These are phyloP conservation scores for Moelleriella libera DNA, from an alignment of 2,329 filamentous ascomycete genomes.

Conservation along the genomic window DNA sequence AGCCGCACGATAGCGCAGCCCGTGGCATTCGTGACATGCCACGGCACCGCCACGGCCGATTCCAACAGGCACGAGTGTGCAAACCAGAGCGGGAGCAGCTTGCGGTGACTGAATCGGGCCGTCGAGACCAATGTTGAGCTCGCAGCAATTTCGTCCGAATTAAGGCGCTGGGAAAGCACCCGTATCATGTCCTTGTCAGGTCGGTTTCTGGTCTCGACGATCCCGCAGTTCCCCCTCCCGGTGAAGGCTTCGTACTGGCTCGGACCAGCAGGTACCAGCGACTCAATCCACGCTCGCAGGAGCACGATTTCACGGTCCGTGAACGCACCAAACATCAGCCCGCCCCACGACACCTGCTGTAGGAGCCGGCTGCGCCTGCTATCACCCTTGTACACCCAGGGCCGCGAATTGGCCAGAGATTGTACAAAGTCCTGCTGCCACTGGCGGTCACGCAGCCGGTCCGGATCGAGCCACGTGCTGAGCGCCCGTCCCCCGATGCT, in stretches of 20 bases:
- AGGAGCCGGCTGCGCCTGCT: slow-evolving; percentile 24
- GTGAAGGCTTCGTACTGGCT: background rate
- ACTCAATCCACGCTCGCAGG: slow-evolving; percentile 5
- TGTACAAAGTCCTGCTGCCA: slow-evolving; percentile 3
- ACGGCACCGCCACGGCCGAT: slow-evolving; percentile 3
- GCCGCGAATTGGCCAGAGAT: slow-evolving; percentile 3
- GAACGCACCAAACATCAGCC: slow-evolving; percentile 35
- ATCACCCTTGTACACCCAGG: slow-evolving; percentile 25
- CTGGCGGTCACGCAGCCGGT: background rate
- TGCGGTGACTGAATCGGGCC: background rate
- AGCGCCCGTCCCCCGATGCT: slow-evolving; percentile 3
- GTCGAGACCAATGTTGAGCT: background rate
- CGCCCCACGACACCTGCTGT: slow-evolving; percentile 27
- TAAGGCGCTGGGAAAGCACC: background rate
- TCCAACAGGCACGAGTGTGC: slow-evolving; percentile 4
- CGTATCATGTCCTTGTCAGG: background rate
- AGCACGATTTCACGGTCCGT: slow-evolving; percentile 21
- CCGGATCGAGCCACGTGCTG: slow-evolving; percentile 2
- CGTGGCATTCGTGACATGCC: background rate
- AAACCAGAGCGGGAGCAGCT: slow-evolving; percentile 4
- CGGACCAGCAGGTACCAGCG: background rate
- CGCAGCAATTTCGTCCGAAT: background rate
- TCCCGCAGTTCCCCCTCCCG: background rate
- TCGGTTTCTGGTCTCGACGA: background rate
- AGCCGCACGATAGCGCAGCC: slow-evolving; percentile 2